Percentiles rank a stretch among this genome's conserved stretches.
phyloP scores from a whole-genome alignment of 2,329 filamentous ascomycete species.

The Cercospora janseana region DNA sequence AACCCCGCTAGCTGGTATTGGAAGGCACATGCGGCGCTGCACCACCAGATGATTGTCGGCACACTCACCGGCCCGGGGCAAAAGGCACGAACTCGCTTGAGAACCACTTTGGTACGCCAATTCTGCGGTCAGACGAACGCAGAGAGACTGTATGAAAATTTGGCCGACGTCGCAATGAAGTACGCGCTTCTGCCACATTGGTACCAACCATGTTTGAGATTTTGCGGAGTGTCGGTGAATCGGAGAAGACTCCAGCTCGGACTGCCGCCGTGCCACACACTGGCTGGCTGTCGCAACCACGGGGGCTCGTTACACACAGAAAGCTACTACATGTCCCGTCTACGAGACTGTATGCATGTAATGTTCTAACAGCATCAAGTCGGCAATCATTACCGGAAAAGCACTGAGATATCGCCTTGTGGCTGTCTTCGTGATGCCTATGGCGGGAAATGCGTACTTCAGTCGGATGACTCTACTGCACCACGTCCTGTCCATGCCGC shows the following conservation, averaged over 20 bases:
- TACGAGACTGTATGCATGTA: no score
- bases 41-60: not conserved
- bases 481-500: slow-evolving; percentile 4
- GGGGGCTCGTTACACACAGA: no score
- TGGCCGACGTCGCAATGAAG: no score
- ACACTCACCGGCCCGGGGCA: not conserved
- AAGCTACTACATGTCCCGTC: no score
- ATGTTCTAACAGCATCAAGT: no score
- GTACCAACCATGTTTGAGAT: no score
- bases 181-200: no score
- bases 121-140: not conserved
- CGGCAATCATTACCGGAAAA: no score
- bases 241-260: no score
- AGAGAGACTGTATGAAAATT: not conserved
- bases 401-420: not conserved
- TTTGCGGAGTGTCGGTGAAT: no score
- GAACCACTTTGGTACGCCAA: not conserved
- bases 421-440: not conserved
- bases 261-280: no score
- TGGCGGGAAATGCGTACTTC: not conserved
- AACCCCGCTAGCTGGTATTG: not conserved
- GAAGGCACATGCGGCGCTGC: slow-evolving; percentile 1
- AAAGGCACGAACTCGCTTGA: not conserved
- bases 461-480: not conserved
- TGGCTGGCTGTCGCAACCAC: no score